Evolutionary conservation across 2,329 filamentous ascomycete species (phyloP), one percentile per base, ranked within the genome.

Genomic region (Aspergillus fijiensis): DNA sequence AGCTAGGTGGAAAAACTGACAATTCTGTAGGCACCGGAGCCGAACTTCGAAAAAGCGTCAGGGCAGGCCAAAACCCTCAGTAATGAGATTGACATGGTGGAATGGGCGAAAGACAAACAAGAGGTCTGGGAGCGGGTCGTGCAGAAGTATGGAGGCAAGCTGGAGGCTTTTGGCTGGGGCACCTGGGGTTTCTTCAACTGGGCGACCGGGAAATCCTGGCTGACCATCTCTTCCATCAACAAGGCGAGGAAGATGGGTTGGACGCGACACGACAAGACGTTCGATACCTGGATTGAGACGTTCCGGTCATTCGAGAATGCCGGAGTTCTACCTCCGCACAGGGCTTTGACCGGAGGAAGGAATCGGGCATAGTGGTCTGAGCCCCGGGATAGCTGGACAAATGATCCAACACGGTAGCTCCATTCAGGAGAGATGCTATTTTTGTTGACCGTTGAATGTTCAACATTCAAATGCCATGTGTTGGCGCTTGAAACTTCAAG

Each of bases 121-220:
- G 25, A 23, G 0, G 57, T 66, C 4, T 70, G 69, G 69, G 64
- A 29, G 27, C 7, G 27, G 27, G 27, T 29, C 7, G 27, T 29
- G 27, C 27, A 29, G 7, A 9, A 29, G 27, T 29, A 66, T 14
- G 67, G 69, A 14, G 68, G 65, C 1, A 63, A 62, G 6, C 29
- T 53, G 2, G 62, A 68, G 27, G 64, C 67, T 0, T 72, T 71
- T 51, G 66, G 69, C n/a, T 68, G 64, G 63, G 69, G 62, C 1
- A 70, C 67, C 2, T 71, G 67, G 69, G 60, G 58, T 0, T 69
- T 70, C 54, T 67, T 69, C 14, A 62, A 72, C 47, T 67, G 67
- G 65, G 61, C 59, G 1, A 63, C 53, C 1, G 65, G 64, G 2
- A 66, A 67, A 57, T 63, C 61, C 0, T 71, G 68, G 70, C 42